Base-by-base conservation (phyloP, 306 rosid species). In the Cucurbita ficifolia region DNA sequence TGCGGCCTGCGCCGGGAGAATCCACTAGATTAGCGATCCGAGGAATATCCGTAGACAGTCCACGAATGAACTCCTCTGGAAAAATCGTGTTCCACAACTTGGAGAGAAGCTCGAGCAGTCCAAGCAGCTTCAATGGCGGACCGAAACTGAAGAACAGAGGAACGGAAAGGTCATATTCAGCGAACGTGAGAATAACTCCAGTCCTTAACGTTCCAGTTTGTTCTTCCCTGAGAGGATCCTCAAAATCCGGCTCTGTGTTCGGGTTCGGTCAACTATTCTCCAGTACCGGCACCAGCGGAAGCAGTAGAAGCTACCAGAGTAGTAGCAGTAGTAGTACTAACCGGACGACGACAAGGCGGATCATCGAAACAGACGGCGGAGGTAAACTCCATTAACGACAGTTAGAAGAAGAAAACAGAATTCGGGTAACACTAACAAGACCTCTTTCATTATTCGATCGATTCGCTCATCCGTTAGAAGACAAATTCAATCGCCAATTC, bases 101-200 rank as follows among this genome's bases (percentile, higher is more conserved):
- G 55, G 97, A 95, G 48, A 78, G 99, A 42, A 95, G 99, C 84
- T 95, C 99, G 8, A 95, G 99, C 68, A 89, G 96, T 29, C 99
- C 99, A 1, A 88, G 99, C 49, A 89, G 88, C 80, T 95, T 95
- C 83, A 89, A 88, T 38, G 97, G 99, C 24, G 99, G 96, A 5
- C 97, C 97, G 0, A 80, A 89, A 40, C 81, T 82, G 74, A 95
- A 95, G 80, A 86, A 86, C 63, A 82, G 99, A 11, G 97, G 97
- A 11, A 91, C 89, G 97, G 99, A 94, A 74, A 85, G 99, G n/a
- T 94, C 97, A 0, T 91, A 94, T 79, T 94, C 99, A 0, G 97
- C 95, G 6, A 91, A 91, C 55, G 99, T 94, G 1, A 82, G 99
- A 57, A 91, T 95, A 10, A 89, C 97, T 4, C 99, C 99, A 69